A percentile compares a stretch with the other conserved stretches of the same genome.
phyloP scores from a whole-genome alignment of 2,329 filamentous ascomycete species.

The Claviceps sp. region DNA sequence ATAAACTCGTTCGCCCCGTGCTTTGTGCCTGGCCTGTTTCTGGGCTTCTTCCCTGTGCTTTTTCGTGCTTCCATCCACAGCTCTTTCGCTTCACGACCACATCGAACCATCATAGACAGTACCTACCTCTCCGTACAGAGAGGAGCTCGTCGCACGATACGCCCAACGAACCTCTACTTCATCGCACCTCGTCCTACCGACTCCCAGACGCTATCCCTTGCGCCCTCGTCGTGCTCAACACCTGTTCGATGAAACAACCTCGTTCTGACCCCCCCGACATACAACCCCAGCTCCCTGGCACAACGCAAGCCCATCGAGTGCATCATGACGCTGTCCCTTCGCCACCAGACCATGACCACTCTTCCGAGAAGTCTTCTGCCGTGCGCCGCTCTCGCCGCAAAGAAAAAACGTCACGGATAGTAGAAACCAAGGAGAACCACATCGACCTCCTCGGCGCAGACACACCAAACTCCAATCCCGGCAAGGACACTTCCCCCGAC shows the following conservation, averaged over 20 bases:
- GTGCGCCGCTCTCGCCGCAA: background rate
- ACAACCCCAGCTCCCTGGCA: conserved; percentile 45
- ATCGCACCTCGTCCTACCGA: background rate
- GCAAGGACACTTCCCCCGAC: conserved; percentile 14
- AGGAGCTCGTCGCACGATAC: no score
- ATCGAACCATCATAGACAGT: no score
- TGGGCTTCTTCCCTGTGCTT: background rate
- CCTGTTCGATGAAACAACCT: conserved; percentile 50
- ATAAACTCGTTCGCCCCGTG: background rate
- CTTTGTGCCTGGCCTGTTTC: background rate
- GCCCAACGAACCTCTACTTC: no score
- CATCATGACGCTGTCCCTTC: conserved; percentile 16
- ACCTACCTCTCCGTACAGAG: no score
- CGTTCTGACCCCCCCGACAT: conserved; percentile 38
- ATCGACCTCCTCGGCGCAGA: conserved; percentile 8
- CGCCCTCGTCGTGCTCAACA: conserved; percentile 10
- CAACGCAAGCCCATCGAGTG: conserved; percentile 42
- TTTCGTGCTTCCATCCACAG: background rate
- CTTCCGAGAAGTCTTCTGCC: conserved; percentile 2
- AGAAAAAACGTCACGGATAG: conserved; percentile 25
- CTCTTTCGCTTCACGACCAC: background rate
- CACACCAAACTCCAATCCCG: conserved; percentile 13
- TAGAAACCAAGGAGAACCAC: conserved; percentile 23
- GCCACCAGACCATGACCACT: background rate
- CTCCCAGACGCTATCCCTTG: background rate